Percentiles rank a stretch among this genome's conserved stretches.
These are phyloP conservation scores for Crithidia brevicula DNA, from an alignment of 208 protist species.

Conservation along the genomic window DNA sequence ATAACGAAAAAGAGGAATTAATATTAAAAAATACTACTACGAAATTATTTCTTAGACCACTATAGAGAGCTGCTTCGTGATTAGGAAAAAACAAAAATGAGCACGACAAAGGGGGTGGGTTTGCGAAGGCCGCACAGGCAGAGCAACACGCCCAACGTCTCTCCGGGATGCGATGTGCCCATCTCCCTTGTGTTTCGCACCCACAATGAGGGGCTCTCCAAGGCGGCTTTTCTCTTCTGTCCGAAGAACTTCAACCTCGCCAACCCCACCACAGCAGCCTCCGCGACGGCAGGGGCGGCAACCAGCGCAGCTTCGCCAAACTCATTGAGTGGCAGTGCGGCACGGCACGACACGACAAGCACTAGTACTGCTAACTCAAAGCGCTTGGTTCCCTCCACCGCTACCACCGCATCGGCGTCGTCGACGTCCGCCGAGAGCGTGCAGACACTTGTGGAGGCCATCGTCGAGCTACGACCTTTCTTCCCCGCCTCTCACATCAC, in stretches of 20 bases:
- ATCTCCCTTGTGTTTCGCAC: constrained; percentile 83
- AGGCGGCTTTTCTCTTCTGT: constrained; percentile 75
- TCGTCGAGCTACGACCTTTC: constrained; percentile 51
- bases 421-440: constrained; percentile 9
- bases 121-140: constrained; percentile 55
- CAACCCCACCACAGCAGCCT: constrained; percentile 12
- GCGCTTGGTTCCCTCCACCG: constrained; percentile 6
- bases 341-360: not conserved
- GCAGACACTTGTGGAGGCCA: constrained; percentile 41
- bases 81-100: no score
- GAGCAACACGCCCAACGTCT: constrained; percentile 28
- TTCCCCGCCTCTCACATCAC: constrained; percentile 1
- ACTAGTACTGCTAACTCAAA: not conserved
- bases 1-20: no score
- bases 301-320: not conserved
- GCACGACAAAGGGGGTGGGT: constrained; percentile 35
- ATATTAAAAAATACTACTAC: no score
- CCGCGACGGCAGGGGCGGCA: not conserved
- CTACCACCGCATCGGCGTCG: not conserved
- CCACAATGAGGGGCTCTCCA: constrained; percentile 62
- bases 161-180: constrained; percentile 49
- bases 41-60: no score
- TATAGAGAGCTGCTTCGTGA: no score
- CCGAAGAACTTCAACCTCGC: constrained; percentile 73
- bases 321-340: not conserved